Evolutionary conservation across 352 stramenopile species (phyloP), one percentile per base, ranked within the genome.

Genomic region (Phytophthora ramorum): DNA sequence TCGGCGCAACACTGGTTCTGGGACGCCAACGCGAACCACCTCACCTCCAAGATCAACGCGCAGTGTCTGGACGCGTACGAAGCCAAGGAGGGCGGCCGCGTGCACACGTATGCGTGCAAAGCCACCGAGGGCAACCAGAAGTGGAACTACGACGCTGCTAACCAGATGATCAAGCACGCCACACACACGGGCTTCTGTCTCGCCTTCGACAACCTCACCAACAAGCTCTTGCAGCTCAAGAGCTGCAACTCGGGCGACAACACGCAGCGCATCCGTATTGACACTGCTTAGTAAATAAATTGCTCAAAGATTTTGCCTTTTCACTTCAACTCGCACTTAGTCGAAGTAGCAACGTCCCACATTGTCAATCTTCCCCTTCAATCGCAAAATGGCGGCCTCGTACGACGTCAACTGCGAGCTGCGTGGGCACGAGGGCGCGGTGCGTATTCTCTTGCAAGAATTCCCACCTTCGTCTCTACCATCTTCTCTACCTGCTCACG

Each of bases 361-460:
- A 32, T 8, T 32, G 14, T 28, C 13, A 58, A 59, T 59, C 46
- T 49, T 56, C 51, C 45, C 47, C 37, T 59, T 48, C 44, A n/a
- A 64, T 22, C 35, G 43, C 14, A 58, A 13, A 8, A 79, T 69
- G 54, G 46, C 40, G 12, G 34, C 56, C 37, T 55, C 44, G 24
- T 83, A 73, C 44, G 60, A 69, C 59, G 64, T 80, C 41, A 73
- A 71, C 63, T 75, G 70, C 53, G 81, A 91, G 73, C 78, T 95
- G 47, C 72, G 81, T 47, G 83, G 83, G 56, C 86, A 95, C 71
- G 83, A 92, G 14, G 84, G 86, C 69, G 86, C 84, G n/a, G 86
- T 93, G 72, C 47, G 79, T 85, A 17, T 5, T 32, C 6, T 17
- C 40, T 17, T n/a, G 2, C 48, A 17, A 34, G 13, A 20, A 2